Conservation (phyloP, 768 basidiomycete genomes). For the Imleria badia region DNA sequence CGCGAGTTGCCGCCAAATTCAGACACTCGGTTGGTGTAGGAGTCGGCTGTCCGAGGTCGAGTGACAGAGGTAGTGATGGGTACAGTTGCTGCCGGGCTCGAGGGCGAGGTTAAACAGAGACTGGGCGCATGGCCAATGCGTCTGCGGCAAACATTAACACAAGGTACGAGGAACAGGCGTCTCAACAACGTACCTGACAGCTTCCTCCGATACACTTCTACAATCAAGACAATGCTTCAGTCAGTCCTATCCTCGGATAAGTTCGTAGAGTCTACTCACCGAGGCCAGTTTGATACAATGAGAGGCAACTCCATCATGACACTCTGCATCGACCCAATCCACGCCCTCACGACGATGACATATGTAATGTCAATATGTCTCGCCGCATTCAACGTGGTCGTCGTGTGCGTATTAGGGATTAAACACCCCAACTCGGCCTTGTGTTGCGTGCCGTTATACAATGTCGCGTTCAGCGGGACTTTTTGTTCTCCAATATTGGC, state of each 20-base stretch:
- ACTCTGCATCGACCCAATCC: slow-evolving; percentile 66
- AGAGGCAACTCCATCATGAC: slow-evolving; percentile 75
- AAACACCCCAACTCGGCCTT: slow-evolving; percentile 71
- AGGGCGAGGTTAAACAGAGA: slow-evolving; percentile 32
- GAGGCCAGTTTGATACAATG: slow-evolving; percentile 84
- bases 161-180: neutral
- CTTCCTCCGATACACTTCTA: slow-evolving; percentile 72
- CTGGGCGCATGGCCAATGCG: slow-evolving; percentile 51
- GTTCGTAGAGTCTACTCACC: slow-evolving; percentile 42
- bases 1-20: slow-evolving; percentile 4
- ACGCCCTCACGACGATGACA: slow-evolving; percentile 70
- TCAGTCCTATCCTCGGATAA: neutral
- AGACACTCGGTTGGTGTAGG: slow-evolving; percentile 11
- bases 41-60: slow-evolving; percentile 24
- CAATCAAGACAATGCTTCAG: neutral
- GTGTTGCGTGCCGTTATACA: slow-evolving; percentile 71
- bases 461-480: slow-evolving; percentile 65
- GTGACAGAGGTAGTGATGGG: slow-evolving; percentile 25
- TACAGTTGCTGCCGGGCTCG: slow-evolving; percentile 30
- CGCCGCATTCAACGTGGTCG: slow-evolving; percentile 78
- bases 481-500: slow-evolving; percentile 67
- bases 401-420: slow-evolving; percentile 72
- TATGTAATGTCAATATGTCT: slow-evolving; percentile 87
- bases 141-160: slow-evolving; percentile 23
- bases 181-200: slow-evolving; percentile 44